phyloP scores from a whole-genome alignment of 2,329 filamentous ascomycete genomes.

The Aquanectria penicillioides region DNA sequence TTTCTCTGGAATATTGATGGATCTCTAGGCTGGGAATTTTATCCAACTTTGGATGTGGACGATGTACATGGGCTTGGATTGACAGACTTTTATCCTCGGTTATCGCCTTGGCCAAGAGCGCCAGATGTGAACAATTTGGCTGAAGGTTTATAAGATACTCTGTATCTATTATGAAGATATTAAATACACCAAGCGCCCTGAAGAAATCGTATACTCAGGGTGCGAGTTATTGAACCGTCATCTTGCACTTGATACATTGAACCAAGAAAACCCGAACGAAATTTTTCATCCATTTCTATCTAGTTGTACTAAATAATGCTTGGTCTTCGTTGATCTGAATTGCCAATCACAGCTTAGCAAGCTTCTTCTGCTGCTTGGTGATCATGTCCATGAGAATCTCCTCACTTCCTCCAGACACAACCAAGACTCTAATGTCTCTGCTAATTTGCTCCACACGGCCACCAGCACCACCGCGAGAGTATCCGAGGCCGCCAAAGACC shows the following conservation, averaged over 20 bases:
- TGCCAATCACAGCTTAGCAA: not conserved
- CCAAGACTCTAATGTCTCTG: conserved; percentile 9
- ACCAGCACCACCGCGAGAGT: not conserved
- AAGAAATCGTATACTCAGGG: too few species aligned
- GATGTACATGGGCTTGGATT: not conserved
- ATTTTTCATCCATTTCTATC: too few species aligned
- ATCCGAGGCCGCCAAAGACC: conserved; percentile 14
- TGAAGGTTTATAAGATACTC: not conserved
- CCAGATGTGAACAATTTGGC: not conserved
- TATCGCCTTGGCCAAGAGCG: too few species aligned
- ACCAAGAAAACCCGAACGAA: too few species aligned
- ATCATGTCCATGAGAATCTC: conserved; percentile 19
- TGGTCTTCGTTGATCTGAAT: too few species aligned
- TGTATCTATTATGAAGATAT: too few species aligned
- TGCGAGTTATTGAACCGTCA: too few species aligned
- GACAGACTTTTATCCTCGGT: not conserved
- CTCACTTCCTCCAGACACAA: conserved; percentile 16
- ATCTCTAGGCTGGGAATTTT: not conserved
- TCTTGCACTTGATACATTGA: too few species aligned
- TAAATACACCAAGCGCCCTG: too few species aligned
- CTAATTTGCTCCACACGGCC: conserved; percentile 13
- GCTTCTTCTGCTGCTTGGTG: conserved; percentile 7
- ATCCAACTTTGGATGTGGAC: not conserved
- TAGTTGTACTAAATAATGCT: too few species aligned
- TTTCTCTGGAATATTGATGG: conserved; percentile 1